A percentile compares a stretch with the other conserved stretches of the same genome.
These are phyloP conservation scores for Lipomyces japonicus DNA, from an alignment of 805 yeast genomes.

Conservation along the genomic window DNA sequence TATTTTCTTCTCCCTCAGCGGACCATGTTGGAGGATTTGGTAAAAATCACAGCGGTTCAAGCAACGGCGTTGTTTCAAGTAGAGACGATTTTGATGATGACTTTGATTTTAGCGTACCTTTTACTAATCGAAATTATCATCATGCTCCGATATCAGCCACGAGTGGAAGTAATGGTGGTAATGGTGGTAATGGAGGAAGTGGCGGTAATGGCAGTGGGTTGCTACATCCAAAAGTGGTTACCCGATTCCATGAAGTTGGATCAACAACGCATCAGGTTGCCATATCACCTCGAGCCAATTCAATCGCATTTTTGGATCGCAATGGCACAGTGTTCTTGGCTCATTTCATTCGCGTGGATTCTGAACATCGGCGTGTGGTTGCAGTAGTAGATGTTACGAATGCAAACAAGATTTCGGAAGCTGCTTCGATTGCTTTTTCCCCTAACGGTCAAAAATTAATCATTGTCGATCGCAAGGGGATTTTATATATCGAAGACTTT, in stretches of 20 bases:
- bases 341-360: conserved; percentile 53
- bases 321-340: conserved; percentile 65
- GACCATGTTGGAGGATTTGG: neutral
- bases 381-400: conserved; percentile 74
- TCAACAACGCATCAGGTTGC: conserved; percentile 68
- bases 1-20: neutral
- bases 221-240: conserved; percentile 57
- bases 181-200: neutral
- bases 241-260: conserved; percentile 76
- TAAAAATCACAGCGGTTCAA: neutral
- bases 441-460: conserved; percentile 76
- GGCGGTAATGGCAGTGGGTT: conserved; percentile 29
- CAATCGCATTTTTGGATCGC: conserved; percentile 74
- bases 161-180: neutral
- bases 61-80: neutral
- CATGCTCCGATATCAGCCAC: neutral
- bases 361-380: conserved; percentile 56
- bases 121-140: neutral
- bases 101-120: neutral
- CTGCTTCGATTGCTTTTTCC: conserved; percentile 76
- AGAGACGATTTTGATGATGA: neutral
- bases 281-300: conserved; percentile 81
- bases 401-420: conserved; percentile 65
- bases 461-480: conserved; percentile 76
- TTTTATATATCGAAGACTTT: conserved; percentile 75